These are phyloP conservation scores for Pythium plurisporium DNA, from an alignment of 352 stramenopile genomes.

Conservation along the genomic window DNA sequence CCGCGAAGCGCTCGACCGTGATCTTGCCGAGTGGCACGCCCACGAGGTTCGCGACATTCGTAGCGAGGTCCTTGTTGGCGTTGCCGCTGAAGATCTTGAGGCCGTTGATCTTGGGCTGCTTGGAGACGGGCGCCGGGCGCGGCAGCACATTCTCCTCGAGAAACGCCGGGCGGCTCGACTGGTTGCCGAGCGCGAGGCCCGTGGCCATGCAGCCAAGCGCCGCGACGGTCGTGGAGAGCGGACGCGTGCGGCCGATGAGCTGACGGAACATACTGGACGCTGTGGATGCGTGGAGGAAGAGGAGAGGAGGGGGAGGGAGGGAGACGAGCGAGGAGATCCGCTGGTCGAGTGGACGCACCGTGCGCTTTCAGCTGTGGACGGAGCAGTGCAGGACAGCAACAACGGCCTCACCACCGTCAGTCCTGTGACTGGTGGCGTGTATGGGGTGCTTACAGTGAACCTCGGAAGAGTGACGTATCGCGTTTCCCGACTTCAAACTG, in stretches of 20 bases:
- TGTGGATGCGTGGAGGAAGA: no score
- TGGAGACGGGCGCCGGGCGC: constrained; percentile 54
- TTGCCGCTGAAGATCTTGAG: constrained; percentile 99
- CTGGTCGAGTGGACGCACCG: constrained; percentile 8
- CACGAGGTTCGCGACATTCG: constrained; percentile 97
- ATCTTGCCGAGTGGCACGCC: constrained; percentile 97
- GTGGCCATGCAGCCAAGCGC: constrained; percentile 43
- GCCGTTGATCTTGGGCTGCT: constrained; percentile 88
- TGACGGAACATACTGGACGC: constrained; percentile 84
- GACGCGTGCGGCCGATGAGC: constrained; percentile 49
- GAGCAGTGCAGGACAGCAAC: neutral
- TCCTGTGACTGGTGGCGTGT: constrained; percentile 24
- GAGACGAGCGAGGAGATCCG: constrained; percentile 4
- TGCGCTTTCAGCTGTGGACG: constrained; percentile 1
- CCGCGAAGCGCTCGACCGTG: constrained; percentile 97
- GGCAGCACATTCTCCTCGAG: constrained; percentile 51
- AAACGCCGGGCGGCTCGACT: constrained; percentile 29
- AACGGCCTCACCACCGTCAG: constrained; percentile 5
- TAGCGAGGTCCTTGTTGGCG: constrained; percentile 94
- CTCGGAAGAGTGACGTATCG: constrained; percentile 7
- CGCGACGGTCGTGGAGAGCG: constrained; percentile 40
- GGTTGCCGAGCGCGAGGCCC: constrained; percentile 39
- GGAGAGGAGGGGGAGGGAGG: neutral
- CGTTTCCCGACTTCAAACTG: constrained; percentile 3
- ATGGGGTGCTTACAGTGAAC: no score